Conservation (phyloP, 208 protist genomes). For the Trypanosoma boissoni region DNA sequence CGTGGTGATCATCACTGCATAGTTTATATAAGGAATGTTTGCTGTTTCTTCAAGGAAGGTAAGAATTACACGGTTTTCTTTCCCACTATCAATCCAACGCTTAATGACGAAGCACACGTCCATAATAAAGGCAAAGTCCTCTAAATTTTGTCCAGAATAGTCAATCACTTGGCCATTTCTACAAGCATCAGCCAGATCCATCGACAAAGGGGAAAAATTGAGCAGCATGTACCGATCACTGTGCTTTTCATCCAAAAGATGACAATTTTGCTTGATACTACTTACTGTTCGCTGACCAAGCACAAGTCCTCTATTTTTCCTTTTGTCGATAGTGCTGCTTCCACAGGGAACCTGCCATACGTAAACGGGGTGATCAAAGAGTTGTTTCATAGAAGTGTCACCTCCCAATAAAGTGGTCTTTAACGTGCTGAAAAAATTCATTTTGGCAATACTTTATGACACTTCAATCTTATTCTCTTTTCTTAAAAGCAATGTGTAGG, state of each 20-base stretch:
- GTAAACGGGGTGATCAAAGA: conserved; percentile 69
- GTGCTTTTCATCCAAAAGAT: conserved; percentile 44
- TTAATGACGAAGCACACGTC: conserved; percentile 72
- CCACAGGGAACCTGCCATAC: conserved; percentile 76
- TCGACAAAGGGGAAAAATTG: conserved; percentile 79
- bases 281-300: conserved; percentile 39
- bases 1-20: conserved; percentile 71
- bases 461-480: background rate
- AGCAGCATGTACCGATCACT: conserved; percentile 68
- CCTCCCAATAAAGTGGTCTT: conserved; percentile 32
- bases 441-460: conserved; percentile 4
- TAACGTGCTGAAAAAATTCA: conserved; percentile 45
- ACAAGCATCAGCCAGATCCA: conserved; percentile 61
- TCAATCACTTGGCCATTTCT: conserved; percentile 63
- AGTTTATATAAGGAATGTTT: conserved; percentile 53
- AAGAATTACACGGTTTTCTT: conserved; percentile 53
- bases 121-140: conserved; percentile 68
- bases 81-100: conserved; percentile 47
- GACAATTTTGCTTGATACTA: conserved; percentile 44
- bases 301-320: conserved; percentile 22
- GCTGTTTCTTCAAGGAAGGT: conserved; percentile 66
- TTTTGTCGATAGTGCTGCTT: conserved; percentile 44
- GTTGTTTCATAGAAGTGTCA: conserved; percentile 32
- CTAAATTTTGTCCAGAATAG: conserved; percentile 67
- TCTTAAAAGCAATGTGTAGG: too few relatives aligned